phyloP scores from a whole-genome alignment of 2,329 filamentous ascomycete genomes.

The Scytalidium sp. region DNA sequence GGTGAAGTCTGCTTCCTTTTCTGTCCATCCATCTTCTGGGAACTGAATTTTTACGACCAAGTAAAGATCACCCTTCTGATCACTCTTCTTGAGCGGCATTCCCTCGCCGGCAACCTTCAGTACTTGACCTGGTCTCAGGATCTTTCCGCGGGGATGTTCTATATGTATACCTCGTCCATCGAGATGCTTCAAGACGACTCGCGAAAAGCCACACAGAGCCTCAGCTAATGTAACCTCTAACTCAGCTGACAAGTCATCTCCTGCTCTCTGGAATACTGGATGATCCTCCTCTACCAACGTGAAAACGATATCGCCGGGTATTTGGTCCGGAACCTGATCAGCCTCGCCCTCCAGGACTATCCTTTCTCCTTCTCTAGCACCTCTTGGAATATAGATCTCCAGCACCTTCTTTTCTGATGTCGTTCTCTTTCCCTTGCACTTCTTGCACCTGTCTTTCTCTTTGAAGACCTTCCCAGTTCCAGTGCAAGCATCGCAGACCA shows the following conservation, averaged over 20 bases:
- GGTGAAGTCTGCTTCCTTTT: constrained; percentile 66
- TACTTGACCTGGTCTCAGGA: constrained; percentile 79
- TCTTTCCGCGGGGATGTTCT: constrained; percentile 73
- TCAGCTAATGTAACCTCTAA: constrained; percentile 80
- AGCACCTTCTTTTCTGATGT: constrained; percentile 88
- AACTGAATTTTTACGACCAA: constrained; percentile 83
- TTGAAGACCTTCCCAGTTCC: constrained; percentile 86
- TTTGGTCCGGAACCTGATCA: constrained; percentile 85
- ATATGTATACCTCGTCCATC: constrained; percentile 89
- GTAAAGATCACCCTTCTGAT: constrained; percentile 82
- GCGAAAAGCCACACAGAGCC: constrained; percentile 82
- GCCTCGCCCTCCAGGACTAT: constrained; percentile 92
- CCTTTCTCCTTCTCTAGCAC: constrained; percentile 80
- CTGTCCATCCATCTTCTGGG: constrained; percentile 81
- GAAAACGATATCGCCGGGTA: constrained; percentile 92
- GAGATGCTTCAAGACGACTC: constrained; percentile 86
- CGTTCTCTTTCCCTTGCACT: constrained; percentile 92
- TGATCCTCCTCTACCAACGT: constrained; percentile 79
- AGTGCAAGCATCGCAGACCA: constrained; percentile 78
- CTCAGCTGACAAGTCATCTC: constrained; percentile 79
- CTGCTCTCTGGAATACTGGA: constrained; percentile 76
- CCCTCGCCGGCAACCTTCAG: constrained; percentile 86
- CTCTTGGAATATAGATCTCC: constrained; percentile 92
- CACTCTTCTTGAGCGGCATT: constrained; percentile 89
- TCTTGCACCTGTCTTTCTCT: constrained; percentile 98